Evolutionary conservation across 441 rosid genomes (phyloP).

Genomic region (Dalechampia spathulata): DNA sequence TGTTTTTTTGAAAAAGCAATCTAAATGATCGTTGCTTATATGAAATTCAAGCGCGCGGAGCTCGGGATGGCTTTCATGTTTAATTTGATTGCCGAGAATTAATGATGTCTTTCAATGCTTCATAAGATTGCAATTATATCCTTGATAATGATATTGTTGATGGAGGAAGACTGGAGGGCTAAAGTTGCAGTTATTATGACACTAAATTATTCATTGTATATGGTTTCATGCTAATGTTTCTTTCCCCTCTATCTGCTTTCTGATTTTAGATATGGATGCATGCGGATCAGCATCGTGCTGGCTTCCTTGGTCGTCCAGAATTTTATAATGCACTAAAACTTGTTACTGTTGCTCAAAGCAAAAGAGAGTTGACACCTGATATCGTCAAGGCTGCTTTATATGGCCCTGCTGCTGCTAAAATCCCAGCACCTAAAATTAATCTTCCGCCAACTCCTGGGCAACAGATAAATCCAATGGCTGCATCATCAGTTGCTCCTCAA

Average conservation of each 20-base stretch:
- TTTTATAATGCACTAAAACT: constrained; percentile 82
- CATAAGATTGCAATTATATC: neutral
- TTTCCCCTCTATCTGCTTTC: neutral
- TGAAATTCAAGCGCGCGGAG: too few species aligned
- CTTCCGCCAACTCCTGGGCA: constrained; percentile 43
- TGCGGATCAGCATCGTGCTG: constrained; percentile 66
- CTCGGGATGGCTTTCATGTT: neutral
- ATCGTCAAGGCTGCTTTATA: constrained; percentile 88
- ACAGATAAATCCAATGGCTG: constrained; percentile 27
- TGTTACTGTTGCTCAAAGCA: constrained; percentile 93
- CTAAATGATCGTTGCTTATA: too few species aligned
- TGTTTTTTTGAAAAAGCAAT: too few species aligned
- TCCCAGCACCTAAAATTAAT: constrained; percentile 84
- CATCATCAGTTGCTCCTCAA: constrained; percentile 34
- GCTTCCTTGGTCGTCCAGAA: constrained; percentile 77
- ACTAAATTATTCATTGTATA: neutral
- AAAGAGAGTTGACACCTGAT: constrained; percentile 84
- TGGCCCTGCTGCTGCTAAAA: constrained; percentile 92
- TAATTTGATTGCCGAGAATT: neutral
- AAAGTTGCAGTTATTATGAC: too few species aligned
- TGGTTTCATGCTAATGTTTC: constrained; percentile 13
- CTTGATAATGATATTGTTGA: neutral
- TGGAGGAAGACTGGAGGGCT: neutral
- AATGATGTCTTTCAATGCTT: neutral
- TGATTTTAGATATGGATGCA: constrained; percentile 70